Base-by-base conservation (phyloP, 257 asterid genomes). In the Lithospermum erythrorhizon region DNA sequence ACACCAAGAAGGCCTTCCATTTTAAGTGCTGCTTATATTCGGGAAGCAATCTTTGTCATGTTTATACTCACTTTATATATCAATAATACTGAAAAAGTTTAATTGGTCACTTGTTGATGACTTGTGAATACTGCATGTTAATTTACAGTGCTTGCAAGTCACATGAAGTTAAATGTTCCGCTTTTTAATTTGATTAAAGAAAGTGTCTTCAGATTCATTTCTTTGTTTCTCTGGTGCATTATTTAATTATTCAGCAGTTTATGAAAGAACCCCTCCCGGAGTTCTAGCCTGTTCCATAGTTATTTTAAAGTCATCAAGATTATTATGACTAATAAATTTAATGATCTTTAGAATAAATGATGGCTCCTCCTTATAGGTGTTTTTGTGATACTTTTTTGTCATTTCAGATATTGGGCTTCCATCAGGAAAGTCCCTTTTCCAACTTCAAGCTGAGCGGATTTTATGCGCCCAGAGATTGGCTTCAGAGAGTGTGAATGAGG, bases 351-450 rank as follows among this genome's bases (percentile, higher is more conserved):
- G 48, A 37, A 37, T 10, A 37, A 37, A 37, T 37, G 9, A 9
- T 1, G 37, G 32, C 45, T 54, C 51, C 65, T 61, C 47, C 68
- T 55, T 16, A 21, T 35, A 32, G 59, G 32, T 58, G 18, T 68
- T 51, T 23, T 21, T 61, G 23, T 41, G 48, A 1, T 68, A 53
- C 18, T 66, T 24, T n/a, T 11, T 65, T 55, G 57, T 64, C 57
- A 60, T 71, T 65, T 61, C 68, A 91, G 98, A 88, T 68, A 88
- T 91, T 65, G 96, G 96, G 61, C 95, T 91, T 71, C 96, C 98
- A 66, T 91, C 98, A 65, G 96, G 95, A 48, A 91, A 91, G 77
- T 88, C 98, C 62, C 95, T 91, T 72, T 91, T 88, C 84, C 98
- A 88, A 70, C 81, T 91, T 61, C 98, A 91, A 81, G 98, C 98